Evolutionary conservation across 768 basidiomycete genomes (phyloP), one percentile per base, ranked within the genome.

Genomic region (Boletus rubropictus): DNA sequence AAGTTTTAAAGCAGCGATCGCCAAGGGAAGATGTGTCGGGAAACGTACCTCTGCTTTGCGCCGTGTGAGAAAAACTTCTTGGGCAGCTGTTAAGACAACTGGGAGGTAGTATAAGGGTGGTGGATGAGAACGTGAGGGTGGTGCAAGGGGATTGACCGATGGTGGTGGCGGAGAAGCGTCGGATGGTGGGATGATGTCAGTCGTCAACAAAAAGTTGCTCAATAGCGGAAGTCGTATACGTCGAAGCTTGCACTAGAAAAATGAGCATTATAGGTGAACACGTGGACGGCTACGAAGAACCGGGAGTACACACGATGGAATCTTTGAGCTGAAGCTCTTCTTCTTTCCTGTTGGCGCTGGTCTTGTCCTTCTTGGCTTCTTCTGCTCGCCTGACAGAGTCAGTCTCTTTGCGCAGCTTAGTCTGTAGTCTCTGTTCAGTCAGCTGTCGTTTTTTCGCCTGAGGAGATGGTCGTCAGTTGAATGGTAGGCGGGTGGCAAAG

Each of bases 361-460:
- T 79, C 67, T 87, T 87, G 69, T 88, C 86, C 66, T 86, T 86
- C 70, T 89, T 89, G 50, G 82, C 84, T 69, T 90, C 87, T 74
- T 89, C 88, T 56, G 84, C 82, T 66, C 83, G 77, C 65, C 87
- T 80, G 70, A 90, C 86, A 73, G 82, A 75, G 67, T 87, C 87
- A 75, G 84, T 87, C 66, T 91, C 89, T 76, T 82, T 85, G 64
- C 79, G 77, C 53, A 91, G 77, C 71, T 88, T 90, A 71, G 75
- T 75, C 74, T 89, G 87, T 72, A 91, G 75, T 72, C 86, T 82
- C 65, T 87, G 82, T 64, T 91, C 88, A 63, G 86, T 85, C 62
- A 85, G 60, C 55, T 87, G 86, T 54, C 88, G 74, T 69, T 89
- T 89, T 73, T 86, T 89, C 2, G 87, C 88, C 87, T 89, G 56